These are phyloP conservation scores for Kodamaea fungicola DNA, from an alignment of 1,139 yeast genomes.

Conservation along the genomic window DNA sequence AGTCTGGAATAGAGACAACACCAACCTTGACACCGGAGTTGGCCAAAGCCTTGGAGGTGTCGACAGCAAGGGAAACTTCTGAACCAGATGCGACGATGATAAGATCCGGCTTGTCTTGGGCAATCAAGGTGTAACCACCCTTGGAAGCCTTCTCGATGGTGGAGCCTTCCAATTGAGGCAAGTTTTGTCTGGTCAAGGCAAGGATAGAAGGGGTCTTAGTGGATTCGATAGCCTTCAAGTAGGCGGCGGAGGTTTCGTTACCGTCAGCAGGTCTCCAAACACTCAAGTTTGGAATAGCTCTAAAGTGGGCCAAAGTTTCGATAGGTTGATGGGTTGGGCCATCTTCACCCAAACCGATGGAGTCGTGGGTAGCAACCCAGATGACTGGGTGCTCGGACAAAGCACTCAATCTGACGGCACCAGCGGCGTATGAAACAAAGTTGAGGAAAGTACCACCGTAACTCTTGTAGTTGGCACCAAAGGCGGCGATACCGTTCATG, in stretches of 20 bases:
- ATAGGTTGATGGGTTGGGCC: slow-evolving; percentile 99
- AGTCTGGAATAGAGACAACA: slow-evolving; percentile 92
- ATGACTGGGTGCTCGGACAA: slow-evolving; percentile 90
- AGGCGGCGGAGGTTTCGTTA: slow-evolving; percentile 97
- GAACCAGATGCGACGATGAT: slow-evolving; percentile 93
- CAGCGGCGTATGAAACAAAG: slow-evolving; percentile 97
- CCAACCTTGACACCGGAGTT: slow-evolving; percentile 68
- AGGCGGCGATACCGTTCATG: slow-evolving; percentile 96
- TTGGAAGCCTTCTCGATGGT: slow-evolving; percentile 85
- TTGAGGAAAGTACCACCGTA: slow-evolving; percentile 98
- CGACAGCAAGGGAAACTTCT: slow-evolving; percentile 83
- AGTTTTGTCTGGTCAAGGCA: slow-evolving; percentile 95
- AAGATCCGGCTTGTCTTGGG: slow-evolving; percentile 66
- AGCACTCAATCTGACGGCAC: slow-evolving; percentile 95
- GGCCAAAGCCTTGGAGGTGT: slow-evolving; percentile 64
- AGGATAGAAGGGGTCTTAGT: slow-evolving; percentile 80
- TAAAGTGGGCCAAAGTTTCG: slow-evolving; percentile 96
- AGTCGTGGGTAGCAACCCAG: slow-evolving; percentile 99
- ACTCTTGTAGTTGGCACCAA: slow-evolving; percentile 87
- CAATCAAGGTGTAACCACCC: slow-evolving; percentile 87
- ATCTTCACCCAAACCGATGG: slow-evolving; percentile 98
- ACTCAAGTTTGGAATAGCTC: slow-evolving; percentile 91
- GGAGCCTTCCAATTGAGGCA: slow-evolving; percentile 95
- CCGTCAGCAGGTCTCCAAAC: slow-evolving; percentile 99
- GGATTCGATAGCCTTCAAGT: slow-evolving; percentile 71